Percentiles rank a stretch among this genome's conserved stretches.
phyloP scores from a whole-genome alignment of 1,284 basidiomycete genomes.

The Singerocomus rubriflavus region DNA sequence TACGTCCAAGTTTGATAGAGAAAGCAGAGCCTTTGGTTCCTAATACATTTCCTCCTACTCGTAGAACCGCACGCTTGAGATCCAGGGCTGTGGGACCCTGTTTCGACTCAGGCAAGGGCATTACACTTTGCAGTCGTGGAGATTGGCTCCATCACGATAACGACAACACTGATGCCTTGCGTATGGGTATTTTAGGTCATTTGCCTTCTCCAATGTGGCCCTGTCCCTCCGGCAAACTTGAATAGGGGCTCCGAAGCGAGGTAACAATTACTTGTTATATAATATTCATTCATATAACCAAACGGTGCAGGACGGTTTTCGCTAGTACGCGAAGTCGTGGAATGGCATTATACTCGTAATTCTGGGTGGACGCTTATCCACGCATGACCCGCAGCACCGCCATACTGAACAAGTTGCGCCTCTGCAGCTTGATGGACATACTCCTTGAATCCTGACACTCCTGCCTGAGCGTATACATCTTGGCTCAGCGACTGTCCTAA shows the following conservation, averaged over 20 bases:
- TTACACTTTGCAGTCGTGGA: background rate
- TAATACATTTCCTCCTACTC: background rate
- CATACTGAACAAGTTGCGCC: constrained; percentile 33
- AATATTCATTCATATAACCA: constrained; percentile 12
- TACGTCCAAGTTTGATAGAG: background rate
- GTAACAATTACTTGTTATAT: background rate
- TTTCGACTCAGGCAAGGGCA: background rate
- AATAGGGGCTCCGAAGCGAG: background rate
- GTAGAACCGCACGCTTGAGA: background rate
- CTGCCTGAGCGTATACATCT: constrained; percentile 30
- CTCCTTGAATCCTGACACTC: constrained; percentile 31
- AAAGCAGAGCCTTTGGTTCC: background rate
- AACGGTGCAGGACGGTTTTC: constrained; percentile 6
- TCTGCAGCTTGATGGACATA: constrained; percentile 32
- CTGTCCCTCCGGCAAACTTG: background rate
- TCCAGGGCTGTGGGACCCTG: background rate
- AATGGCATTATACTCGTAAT: constrained; percentile 16
- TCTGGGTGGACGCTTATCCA: constrained; percentile 38
- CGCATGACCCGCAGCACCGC: constrained; percentile 31
- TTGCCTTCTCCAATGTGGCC: background rate
- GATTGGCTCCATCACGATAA: background rate
- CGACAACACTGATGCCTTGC: constrained; percentile 10
- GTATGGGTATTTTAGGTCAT: constrained; percentile 12
- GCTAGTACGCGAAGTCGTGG: constrained; percentile 10
- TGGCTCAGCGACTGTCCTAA: constrained; percentile 24